These are phyloP conservation scores for Mycosarcoma mackinlayi DNA, from an alignment of 1,284 basidiomycete genomes.

Conservation along the genomic window DNA sequence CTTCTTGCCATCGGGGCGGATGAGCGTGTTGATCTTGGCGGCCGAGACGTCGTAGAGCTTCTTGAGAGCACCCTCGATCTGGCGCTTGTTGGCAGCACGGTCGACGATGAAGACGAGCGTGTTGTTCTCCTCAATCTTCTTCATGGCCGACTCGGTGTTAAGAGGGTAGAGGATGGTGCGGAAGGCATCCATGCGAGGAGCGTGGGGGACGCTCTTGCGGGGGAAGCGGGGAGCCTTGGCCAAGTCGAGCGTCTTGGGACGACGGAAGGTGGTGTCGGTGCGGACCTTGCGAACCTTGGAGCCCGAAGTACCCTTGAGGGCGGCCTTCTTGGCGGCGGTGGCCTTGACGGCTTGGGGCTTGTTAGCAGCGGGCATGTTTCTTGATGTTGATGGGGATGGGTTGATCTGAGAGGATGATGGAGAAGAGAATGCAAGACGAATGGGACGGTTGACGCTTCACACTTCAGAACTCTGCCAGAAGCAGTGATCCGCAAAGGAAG, in stretches of 20 bases:
- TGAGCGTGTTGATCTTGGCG: slow-evolving; percentile 96
- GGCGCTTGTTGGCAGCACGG: slow-evolving; percentile 91
- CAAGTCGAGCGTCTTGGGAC: slow-evolving; percentile 92
- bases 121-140: slow-evolving; percentile 99
- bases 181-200: slow-evolving; percentile 97
- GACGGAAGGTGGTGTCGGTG: slow-evolving; percentile 91
- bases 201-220: slow-evolving; percentile 91
- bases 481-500: no score
- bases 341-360: slow-evolving; percentile 74
- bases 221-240: slow-evolving; percentile 89
- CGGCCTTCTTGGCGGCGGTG: slow-evolving; percentile 95
- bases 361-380: slow-evolving; percentile 29
- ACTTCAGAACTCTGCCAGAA: no score
- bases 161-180: slow-evolving; percentile 85
- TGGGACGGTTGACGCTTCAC: no score
- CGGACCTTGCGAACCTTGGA: slow-evolving; percentile 85
- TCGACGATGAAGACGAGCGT: slow-evolving; percentile 98
- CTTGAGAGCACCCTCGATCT: slow-evolving; percentile 97
- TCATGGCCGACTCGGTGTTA: slow-evolving; percentile 74
- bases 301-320: slow-evolving; percentile 84
- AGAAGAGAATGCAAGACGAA: background rate
- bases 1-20: slow-evolving; percentile 99
- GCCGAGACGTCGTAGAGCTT: slow-evolving; percentile 98
- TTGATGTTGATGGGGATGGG: slow-evolving; percentile 9
- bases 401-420: slow-evolving; percentile 12